phyloP scores from a whole-genome alignment of 371 early-diverging fungal genomes.

The Mucor sp. region DNA sequence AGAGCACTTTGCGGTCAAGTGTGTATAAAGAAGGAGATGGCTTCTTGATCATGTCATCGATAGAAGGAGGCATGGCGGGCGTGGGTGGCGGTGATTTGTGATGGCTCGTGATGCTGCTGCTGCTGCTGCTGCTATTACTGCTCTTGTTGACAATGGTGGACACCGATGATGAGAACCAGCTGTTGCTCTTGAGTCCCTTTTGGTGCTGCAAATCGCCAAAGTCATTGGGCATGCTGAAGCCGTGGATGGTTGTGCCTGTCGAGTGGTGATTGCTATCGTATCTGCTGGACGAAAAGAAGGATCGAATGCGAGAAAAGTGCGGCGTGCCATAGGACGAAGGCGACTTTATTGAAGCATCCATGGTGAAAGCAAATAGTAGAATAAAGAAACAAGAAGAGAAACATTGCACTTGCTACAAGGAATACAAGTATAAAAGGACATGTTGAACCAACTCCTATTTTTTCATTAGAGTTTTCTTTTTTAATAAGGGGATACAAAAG shows the following conservation, averaged over 20 bases:
- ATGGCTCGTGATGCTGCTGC: not conserved
- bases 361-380: not conserved
- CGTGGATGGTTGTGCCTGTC: slow-evolving; percentile 4
- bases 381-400: slow-evolving; percentile 11
- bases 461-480: slow-evolving; percentile 6
- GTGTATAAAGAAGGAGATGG: slow-evolving; percentile 6
- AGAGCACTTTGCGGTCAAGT: not conserved
- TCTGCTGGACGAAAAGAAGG: slow-evolving; percentile 10
- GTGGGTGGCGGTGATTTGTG: not conserved
- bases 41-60: slow-evolving; percentile 9
- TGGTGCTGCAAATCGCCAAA: slow-evolving; percentile 27
- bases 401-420: not conserved
- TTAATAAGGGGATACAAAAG: slow-evolving; percentile 3
- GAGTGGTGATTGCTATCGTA: not conserved
- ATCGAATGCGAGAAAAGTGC: slow-evolving; percentile 26
- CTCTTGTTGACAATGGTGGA: not conserved
- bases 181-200: slow-evolving; percentile 19
- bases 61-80: not conserved
- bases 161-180: slow-evolving; percentile 23
- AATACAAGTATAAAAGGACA: not conserved
- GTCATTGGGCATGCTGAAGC: slow-evolving; percentile 24
- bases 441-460: slow-evolving; percentile 4
- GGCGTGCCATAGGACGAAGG: slow-evolving; percentile 30
- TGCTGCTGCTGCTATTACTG: slow-evolving; percentile 1
- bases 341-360: slow-evolving; percentile 20